Base-by-base conservation (phyloP, 495 filamentous ascomycete genomes). In the Penicillium subrubescens region DNA sequence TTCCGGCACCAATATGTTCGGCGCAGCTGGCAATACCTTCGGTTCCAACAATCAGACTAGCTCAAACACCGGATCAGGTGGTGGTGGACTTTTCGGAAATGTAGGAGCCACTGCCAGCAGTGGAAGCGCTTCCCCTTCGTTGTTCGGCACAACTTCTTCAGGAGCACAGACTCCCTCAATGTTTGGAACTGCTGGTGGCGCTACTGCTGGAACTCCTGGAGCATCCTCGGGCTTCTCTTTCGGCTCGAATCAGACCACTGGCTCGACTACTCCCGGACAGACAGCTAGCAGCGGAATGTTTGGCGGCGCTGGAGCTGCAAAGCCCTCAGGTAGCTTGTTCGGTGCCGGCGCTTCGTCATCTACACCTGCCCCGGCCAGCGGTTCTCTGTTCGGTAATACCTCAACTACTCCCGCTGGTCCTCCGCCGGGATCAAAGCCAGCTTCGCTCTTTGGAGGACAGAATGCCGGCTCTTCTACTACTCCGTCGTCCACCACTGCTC, bases 351-450 rank as follows among this genome's bases (percentile, higher is more conserved):
- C 68, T 33, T 62, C 79, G 17, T 71, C 70, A 27, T 50, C 68
- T 27, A 84, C 79, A 35, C 75, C 77, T 55, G 77, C 73, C 14
- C 79, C 81, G n/a, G 61, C 79, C 3, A 69, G 69, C 59, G 65
- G 63, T 17, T 59, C 76, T 34, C 63, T 83, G 60, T 84, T 86
- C 62, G 67, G 75, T n/a, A 77, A 78, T 41, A 73, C 77, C 31
- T 89, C 87, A 2, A 90, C 87, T 34, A 90, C 87, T 61, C 87
- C 87, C 46, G 87, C 87, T 58, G 87, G 87, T 35, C 85, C 85
- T 65, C 87, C 87, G 23, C 87, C 87, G 10, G 75, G 64, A 57
- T 71, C 76, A 34, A 80, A 79, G 53, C 50, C 79, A 12, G 70
- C 73, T 33, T 33, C 35, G 61, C 67, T 79, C 0, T 82, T 82